phyloP scores from a whole-genome alignment of 441 rosid species.

The Cnidoscolus chayamansa region DNA sequence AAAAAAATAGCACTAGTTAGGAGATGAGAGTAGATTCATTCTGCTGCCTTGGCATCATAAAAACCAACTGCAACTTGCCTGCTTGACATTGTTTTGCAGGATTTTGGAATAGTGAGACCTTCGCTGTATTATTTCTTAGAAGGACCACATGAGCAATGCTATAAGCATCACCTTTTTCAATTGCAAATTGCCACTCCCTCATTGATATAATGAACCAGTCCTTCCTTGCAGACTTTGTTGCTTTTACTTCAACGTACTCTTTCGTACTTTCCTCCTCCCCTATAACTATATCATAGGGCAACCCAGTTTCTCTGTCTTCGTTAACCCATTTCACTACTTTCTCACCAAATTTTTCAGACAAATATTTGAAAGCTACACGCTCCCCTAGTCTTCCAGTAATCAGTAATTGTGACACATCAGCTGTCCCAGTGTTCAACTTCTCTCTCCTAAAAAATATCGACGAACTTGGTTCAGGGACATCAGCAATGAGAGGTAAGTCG shows the following conservation, averaged over 20 bases:
- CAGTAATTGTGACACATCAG: constrained; percentile 44
- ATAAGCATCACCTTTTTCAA: constrained; percentile 60
- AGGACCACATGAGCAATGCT: constrained; percentile 71
- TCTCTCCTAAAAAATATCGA: constrained; percentile 51
- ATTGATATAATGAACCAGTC: constrained; percentile 75
- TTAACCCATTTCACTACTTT: constrained; percentile 71
- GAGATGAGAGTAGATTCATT: constrained; percentile 14
- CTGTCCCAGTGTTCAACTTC: constrained; percentile 49
- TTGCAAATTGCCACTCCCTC: constrained; percentile 87
- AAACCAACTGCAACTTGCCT: constrained; percentile 62
- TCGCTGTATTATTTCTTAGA: constrained; percentile 49
- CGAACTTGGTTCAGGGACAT: constrained; percentile 26
- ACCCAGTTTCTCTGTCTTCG: constrained; percentile 64
- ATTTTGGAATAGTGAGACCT: constrained; percentile 50
- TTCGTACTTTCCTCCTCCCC: constrained; percentile 33
- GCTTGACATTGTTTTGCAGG: constrained; percentile 67
- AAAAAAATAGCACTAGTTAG: neutral
- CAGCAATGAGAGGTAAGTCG: constrained; percentile 28
- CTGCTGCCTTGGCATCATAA: constrained; percentile 65
- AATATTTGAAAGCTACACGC: constrained; percentile 69
- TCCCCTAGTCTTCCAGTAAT: constrained; percentile 75
- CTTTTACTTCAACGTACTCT: constrained; percentile 85
- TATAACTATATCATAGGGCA: constrained; percentile 74
- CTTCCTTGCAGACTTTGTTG: constrained; percentile 63
- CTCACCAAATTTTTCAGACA: constrained; percentile 35